Evolutionary conservation across 2,329 filamentous ascomycete genomes (phyloP).

Genomic region (Tolypocladium nubicola): DNA sequence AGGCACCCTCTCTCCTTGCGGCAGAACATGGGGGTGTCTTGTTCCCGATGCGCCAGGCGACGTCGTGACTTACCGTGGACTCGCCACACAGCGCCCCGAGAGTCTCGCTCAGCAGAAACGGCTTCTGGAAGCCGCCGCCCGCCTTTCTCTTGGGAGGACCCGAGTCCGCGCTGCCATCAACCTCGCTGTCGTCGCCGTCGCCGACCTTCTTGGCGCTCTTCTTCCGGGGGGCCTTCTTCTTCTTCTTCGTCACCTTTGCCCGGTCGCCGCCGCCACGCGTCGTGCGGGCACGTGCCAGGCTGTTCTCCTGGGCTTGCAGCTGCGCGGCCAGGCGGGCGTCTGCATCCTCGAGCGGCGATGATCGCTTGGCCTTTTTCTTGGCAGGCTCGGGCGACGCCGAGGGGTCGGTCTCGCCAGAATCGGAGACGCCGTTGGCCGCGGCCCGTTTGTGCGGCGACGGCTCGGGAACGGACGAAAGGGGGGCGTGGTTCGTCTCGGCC

Average conservation of each 20-base stretch:
- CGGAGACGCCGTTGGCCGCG: conserved; percentile 21
- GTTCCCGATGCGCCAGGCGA: neutral
- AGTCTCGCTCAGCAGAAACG: conserved; percentile 61
- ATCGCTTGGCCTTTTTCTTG: conserved; percentile 59
- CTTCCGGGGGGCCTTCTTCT: conserved; percentile 58
- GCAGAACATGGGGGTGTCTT: neutral
- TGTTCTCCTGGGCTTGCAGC: conserved; percentile 88
- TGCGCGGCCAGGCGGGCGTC: conserved; percentile 82
- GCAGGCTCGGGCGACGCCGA: conserved; percentile 34
- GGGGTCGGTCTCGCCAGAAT: conserved; percentile 34
- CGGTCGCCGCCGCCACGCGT: conserved; percentile 66
- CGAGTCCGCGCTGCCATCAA: conserved; percentile 50
- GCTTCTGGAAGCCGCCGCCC: conserved; percentile 88
- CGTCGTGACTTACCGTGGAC: conserved; percentile 40
- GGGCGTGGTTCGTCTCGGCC: conserved; percentile 33
- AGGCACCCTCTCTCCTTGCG: neutral
- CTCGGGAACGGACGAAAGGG: conserved; percentile 21
- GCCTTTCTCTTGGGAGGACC: conserved; percentile 63
- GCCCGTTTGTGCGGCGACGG: conserved; percentile 23
- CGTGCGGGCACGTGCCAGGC: conserved; percentile 51
- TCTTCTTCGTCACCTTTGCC: conserved; percentile 51
- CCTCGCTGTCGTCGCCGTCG: conserved; percentile 69
- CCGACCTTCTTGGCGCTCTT: conserved; percentile 69
- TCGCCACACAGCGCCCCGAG: conserved; percentile 63
- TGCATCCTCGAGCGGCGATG: conserved; percentile 52